Base-by-base conservation (phyloP, 768 basidiomycete species). In the Hygrophorus pudorinus region DNA sequence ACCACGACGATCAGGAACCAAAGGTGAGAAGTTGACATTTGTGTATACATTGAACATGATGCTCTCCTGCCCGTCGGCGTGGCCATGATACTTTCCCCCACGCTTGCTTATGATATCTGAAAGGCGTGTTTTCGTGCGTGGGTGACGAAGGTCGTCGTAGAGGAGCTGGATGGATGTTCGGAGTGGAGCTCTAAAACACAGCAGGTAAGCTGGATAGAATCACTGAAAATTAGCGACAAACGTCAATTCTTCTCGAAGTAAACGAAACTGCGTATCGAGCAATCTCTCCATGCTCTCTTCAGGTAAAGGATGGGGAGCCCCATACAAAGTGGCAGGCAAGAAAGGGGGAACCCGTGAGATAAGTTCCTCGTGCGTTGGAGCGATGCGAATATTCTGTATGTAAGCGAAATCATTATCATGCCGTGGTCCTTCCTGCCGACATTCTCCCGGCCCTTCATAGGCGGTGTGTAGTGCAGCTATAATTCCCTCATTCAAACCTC, bases 261-360 rank as follows among this genome's bases (percentile, higher is more conserved):
- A 67, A 28, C 85, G 75, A 57, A 83, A 88, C 50, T 88, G 83
- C 3, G 81, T 72, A 46, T 89, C 86, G 9, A 86, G 61, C 16
- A 80, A 63, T 6, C 78, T 65, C 44, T 81, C 70, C 74, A 87
- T 84, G 17, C 75, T 76, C 12, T 69, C 68, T 2, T 59, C 49
- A 0, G 73, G 73, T 10, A 71, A 67, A 44, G 72, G 81, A 52
- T 85, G 83, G 0, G 81, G 83, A 0, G 80, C 83, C 2, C 62
- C 67, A 14, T 64, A 69, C 1, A 80, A 55, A 51, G 73, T 79
- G 0, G 70, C 75, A 0, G 86, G 86, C 0, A 88, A 59, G 53
- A 73, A 85, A 0, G 82, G 76, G 2, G 63, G 54, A 9, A 62
- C 17, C 0, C 55, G 59, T 14, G 63, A 75, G 35, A 73, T 56